Base-by-base conservation (phyloP, 2,329 filamentous ascomycete genomes). In the Magnaporthiopsis incrustans region DNA sequence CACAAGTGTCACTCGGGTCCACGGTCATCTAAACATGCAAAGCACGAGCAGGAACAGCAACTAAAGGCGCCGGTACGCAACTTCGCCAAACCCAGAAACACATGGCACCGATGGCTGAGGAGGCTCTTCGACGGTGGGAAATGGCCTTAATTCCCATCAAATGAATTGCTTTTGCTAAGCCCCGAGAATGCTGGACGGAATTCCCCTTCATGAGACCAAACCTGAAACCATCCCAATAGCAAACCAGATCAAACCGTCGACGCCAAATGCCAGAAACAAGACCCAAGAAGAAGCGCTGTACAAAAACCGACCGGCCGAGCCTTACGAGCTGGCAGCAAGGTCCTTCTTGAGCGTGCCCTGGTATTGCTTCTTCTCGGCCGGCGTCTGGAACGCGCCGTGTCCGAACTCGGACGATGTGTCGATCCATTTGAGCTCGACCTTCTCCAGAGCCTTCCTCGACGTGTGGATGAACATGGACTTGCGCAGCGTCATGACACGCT, bases 361-460 rank as follows among this genome's bases (percentile, higher is more conserved):
- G 87, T 92, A 95, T 79, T 92, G 88, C 84, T 90, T 91, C 92
- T 99, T 99, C 90, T 99, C 95, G 77, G 91, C 90, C 71, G 89
- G 85, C 70, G 95, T 99, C 87, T 99, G 95, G 92, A 96, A 99
- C 76, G 92, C 94, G 88, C 95, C 95, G 85, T 99, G 95, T 82
- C 95, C 95, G 82, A 99, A 99, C 87, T 99, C 96, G 84, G 93
- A 97, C 68, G 93, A 97, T 75, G 95, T 99, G 77, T 99, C 95
- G 90, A 99, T 99, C 95, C 95, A 99, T 85, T 99, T 99, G 85
- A 99, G 91, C 77, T 94, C 91, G 80, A 98, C 91, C 91, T 99
- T 98, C 90, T 99, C 95, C 77, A 97, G 86, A 65, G 95, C 91
- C 80, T 89, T 92, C 79, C 95, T 87, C 77, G 90, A 97, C 74